Evolutionary conservation across 345 rosid species (phyloP), one percentile per base, ranked within the genome.

Genomic region (Brassica nigra): DNA sequence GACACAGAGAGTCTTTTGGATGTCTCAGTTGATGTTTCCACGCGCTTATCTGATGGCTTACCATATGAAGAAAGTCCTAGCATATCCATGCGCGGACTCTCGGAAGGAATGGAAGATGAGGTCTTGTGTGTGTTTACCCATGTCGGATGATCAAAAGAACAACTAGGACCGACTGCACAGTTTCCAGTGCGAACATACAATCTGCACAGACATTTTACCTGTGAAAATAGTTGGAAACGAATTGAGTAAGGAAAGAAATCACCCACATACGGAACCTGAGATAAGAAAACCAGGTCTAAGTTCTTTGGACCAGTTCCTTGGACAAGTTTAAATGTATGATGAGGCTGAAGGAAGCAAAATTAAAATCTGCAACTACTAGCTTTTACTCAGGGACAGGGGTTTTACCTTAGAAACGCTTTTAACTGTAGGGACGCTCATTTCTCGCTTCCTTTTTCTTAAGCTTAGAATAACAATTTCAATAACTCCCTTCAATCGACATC

Each of bases 381-480:
- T 55, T 6, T 55, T 55, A 55, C 61, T 7, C 28, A 55, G 28
- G 27, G 59, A 54, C 59, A 54, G 27, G 23, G 55, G 4, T 55
- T 16, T 70, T 75, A 75, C 78, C 72, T 34, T 58, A 12, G 66
- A 36, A 59, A 16, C 14, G 34, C 1, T 52, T 52, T 1, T 33
- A 8, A 5, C n/a, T 47, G 1, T n/a, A 27, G 74, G 61, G 74
- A 68, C 68, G 4, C 34, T 8, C 28, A 1, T 20, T 12, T 68
- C 68, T 14, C 54, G 62, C 5, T 69, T 76, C 54, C 69, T 61
- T 76, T 76, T 76, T 20, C 75, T 61, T 47, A 76, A 18, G 14
- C 11, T 62, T 6, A 20, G 29, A 47, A 76, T 47, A 47, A 76
- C 54, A 44, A 28, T 1, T 76, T 69, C 69, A 8, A 61, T 59